Base-by-base conservation (phyloP, 116 monocot species). In the Posidonia oceanica region DNA sequence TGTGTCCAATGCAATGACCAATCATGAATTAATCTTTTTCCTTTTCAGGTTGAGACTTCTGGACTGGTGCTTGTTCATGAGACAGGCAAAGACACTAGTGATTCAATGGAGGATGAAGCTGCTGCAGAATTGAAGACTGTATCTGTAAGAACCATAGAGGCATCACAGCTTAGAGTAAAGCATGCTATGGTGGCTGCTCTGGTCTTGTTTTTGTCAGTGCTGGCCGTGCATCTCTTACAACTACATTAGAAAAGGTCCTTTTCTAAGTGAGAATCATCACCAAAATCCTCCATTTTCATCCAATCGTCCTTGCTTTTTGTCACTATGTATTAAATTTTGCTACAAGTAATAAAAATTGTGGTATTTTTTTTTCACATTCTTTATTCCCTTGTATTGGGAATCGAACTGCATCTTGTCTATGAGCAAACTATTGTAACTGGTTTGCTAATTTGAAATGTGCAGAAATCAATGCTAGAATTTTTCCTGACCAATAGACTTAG, bases 391-490 rank as follows among this genome's bases (percentile, higher is more conserved):
- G 61, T 36, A 61, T 29, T 61, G 36, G 61, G 36, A 36, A 61
- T 11, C 36, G 5, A 39, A 16, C 64, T 64, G 64, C 10, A 48
- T 48, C 7, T 48, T 48, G 12, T 7, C 7, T 48, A 10, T 48
- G 6, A 48, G 48, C 48, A 48, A 48, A 48, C 11, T 7, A 10
- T 1, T 48, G 48, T 48, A 48, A 7, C 1, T 48, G 6, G 61
- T 10, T 29, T 42, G 12, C 39, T 48, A 66, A 66, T 44, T 40
- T 66, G 66, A 66, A 66, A 66, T 21, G 5, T 66, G 66, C 66
- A 41, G 10, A 21, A 40, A 21, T 48, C 41, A 42, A 41, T 66
- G 40, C 41, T 66, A 41, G 39, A 66, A 66, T 10, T n/a, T 10
- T 48, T n/a, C 41, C 0, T 5, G 44, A 41, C 44, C 18, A 66